Conservation (phyloP, 805 yeast genomes). For the Sugiyamaella qingdaonensis region DNA sequence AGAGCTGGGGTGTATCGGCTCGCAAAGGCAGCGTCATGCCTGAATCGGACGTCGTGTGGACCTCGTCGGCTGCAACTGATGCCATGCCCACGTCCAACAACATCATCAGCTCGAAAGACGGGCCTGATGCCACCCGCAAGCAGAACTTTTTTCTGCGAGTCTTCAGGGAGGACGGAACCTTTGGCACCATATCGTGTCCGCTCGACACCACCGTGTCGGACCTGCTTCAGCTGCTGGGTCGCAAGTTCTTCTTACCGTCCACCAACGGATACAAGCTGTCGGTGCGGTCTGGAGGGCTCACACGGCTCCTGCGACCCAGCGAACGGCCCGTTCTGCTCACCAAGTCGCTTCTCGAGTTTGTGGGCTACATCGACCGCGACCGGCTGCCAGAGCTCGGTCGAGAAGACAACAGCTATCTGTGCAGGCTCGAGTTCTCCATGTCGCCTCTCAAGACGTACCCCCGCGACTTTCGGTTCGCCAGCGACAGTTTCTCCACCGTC, state of each 20-base stretch:
- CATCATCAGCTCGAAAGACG: background rate
- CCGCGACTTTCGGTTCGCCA: conserved; percentile 59
- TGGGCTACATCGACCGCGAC: conserved; percentile 79
- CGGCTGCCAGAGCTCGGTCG: conserved; percentile 73
- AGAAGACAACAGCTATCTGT: conserved; percentile 75
- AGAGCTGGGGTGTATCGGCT: conserved; percentile 25
- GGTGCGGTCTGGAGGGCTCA: conserved; percentile 68
- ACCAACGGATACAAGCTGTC: conserved; percentile 73
- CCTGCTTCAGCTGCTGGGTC: conserved; percentile 62
- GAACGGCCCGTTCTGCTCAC: conserved; percentile 79
- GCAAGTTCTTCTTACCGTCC: conserved; percentile 69
- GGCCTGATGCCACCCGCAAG: conserved; percentile 5
- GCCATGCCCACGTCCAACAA: conserved; percentile 13
- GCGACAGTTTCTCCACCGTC: conserved; percentile 66
- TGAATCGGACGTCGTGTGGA: conserved; percentile 2
- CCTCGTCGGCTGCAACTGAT: conserved; percentile 5
- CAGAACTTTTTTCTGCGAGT: conserved; percentile 51
- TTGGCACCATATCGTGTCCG: conserved; percentile 77
- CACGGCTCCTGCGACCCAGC: conserved; percentile 64
- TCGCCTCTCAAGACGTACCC: conserved; percentile 54
- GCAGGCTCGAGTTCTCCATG: conserved; percentile 70
- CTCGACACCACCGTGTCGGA: conserved; percentile 74
- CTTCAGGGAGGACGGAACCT: conserved; percentile 78
- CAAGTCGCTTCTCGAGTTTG: conserved; percentile 61
- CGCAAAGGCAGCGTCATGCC: conserved; percentile 4